Percentiles rank a stretch among this genome's conserved stretches.
These are phyloP conservation scores for Warburgia ugandensis DNA, from an alignment of 164 flowering plant species.

Conservation along the genomic window DNA sequence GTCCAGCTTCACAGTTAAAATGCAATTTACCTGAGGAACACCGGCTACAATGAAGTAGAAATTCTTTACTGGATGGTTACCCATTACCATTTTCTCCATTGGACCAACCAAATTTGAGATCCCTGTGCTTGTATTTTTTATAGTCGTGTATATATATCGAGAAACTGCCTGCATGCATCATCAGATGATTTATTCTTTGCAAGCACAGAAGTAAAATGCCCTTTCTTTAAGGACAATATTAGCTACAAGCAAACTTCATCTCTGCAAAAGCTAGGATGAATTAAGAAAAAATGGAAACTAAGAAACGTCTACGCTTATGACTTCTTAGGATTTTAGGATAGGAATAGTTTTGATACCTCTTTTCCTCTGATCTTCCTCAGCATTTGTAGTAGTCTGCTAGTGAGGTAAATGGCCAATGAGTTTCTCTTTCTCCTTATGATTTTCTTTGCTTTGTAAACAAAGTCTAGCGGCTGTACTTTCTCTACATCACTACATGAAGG, in stretches of 20 bases:
- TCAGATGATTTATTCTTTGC: too few relatives aligned
- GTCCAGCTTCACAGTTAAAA: too few relatives aligned
- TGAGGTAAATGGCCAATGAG: conserved; percentile 28
- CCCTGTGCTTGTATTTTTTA: neutral
- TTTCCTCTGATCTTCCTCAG: conserved; percentile 29
- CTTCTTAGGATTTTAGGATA: too few relatives aligned
- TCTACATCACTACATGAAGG: conserved; percentile 5
- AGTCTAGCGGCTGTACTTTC: conserved; percentile 24
- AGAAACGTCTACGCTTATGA: too few relatives aligned
- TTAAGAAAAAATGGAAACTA: too few relatives aligned
- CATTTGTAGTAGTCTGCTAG: conserved; percentile 23
- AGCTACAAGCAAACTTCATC: too few relatives aligned
- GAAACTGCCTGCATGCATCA: conserved; percentile 2
- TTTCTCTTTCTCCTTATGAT: conserved; percentile 28
- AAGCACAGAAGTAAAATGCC: too few relatives aligned
- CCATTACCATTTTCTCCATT: conserved; percentile 1
- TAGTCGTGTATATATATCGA: neutral
- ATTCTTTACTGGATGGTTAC: neutral
- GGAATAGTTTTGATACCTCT: too few relatives aligned
- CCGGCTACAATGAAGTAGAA: conserved; percentile 3
- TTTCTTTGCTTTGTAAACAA: conserved; percentile 21
- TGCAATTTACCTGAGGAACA: neutral
- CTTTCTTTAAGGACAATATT: too few relatives aligned
- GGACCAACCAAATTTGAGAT: neutral
- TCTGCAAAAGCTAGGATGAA: too few relatives aligned